These are phyloP conservation scores for Maudiozyma turicensis DNA, from an alignment of 805 yeast genomes.

Conservation along the genomic window DNA sequence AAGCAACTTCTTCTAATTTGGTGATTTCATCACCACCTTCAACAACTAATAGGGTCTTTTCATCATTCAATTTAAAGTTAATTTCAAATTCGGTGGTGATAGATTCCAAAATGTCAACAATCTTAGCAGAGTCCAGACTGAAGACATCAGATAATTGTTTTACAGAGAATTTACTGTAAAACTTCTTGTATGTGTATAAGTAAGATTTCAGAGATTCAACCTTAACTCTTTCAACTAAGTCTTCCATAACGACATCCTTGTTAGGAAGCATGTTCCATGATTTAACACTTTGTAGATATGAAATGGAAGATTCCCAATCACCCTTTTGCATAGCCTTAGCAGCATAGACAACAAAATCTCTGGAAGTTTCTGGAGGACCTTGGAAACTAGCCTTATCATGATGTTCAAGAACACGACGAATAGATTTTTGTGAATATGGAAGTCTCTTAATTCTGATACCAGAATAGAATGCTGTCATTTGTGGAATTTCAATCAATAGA, in stretches of 20 bases:
- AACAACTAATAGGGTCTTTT: conserved; percentile 53
- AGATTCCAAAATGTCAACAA: conserved; percentile 56
- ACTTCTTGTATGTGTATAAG: conserved; percentile 71
- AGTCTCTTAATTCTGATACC: conserved; percentile 54
- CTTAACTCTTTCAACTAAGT: conserved; percentile 73
- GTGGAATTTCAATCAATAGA: conserved; percentile 84
- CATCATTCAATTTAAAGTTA: conserved; percentile 58
- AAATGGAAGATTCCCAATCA: conserved; percentile 75
- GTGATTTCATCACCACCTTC: conserved; percentile 71
- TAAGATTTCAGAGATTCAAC: conserved; percentile 89
- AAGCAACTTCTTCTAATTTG: conserved; percentile 78
- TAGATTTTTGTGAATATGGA: conserved; percentile 58
- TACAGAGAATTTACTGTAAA: conserved; percentile 66
- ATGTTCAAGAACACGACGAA: conserved; percentile 83
- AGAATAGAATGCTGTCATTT: conserved; percentile 60
- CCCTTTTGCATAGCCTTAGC: conserved; percentile 82
- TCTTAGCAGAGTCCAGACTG: conserved; percentile 46
- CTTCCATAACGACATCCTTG: conserved; percentile 52
- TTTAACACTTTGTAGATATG: conserved; percentile 45
- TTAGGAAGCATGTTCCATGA: conserved; percentile 81
- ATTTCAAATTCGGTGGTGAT: conserved; percentile 75
- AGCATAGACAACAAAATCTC: conserved; percentile 88
- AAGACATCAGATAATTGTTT: conserved; percentile 56
- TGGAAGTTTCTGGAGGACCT: conserved; percentile 95
- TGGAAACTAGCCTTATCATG: conserved; percentile 90